phyloP scores from a whole-genome alignment of 2,329 filamentous ascomycete species.

The Chaetomiaceae sp. region DNA sequence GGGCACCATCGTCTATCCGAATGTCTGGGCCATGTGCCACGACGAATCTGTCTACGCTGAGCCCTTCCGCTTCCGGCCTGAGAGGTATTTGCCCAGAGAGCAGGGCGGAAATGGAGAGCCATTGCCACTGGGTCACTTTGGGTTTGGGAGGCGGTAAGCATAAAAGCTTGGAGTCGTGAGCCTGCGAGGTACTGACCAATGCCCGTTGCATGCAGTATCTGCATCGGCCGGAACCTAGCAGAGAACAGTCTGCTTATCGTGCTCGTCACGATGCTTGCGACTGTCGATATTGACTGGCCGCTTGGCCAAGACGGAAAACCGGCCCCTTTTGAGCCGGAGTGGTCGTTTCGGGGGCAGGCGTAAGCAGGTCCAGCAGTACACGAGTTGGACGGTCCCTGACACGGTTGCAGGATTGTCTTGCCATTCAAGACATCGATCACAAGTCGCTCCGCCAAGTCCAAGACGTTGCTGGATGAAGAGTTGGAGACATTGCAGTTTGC shows the following conservation, averaged over 20 bases:
- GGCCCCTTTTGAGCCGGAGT: constrained; percentile 25
- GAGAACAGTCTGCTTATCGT: constrained; percentile 43
- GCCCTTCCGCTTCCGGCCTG: constrained; percentile 33
- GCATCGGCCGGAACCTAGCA: constrained; percentile 43
- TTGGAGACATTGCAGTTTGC: not conserved
- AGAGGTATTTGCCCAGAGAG: constrained; percentile 27
- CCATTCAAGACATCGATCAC: constrained; percentile 20
- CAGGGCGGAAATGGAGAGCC: constrained; percentile 30
- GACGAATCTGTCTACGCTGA: constrained; percentile 31
- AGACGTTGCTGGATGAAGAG: constrained; percentile 10
- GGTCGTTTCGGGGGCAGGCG: constrained; percentile 29
- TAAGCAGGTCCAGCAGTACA: constrained; percentile 8
- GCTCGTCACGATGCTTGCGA: constrained; percentile 34
- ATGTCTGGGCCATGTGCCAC: constrained; percentile 39
- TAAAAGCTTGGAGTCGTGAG: not conserved
- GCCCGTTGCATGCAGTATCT: constrained; percentile 31
- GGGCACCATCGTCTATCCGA: constrained; percentile 39
- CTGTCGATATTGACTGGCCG: constrained; percentile 29
- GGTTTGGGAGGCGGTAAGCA: constrained; percentile 38
- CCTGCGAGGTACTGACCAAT: not conserved
- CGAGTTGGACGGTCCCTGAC: not conserved
- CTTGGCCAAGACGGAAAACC: constrained; percentile 22
- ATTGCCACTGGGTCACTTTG: constrained; percentile 34
- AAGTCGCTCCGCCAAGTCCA: constrained; percentile 12
- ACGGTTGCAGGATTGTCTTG: constrained; percentile 18